Evolutionary conservation across 805 yeast species (phyloP).

Genomic region (Yarrowia sp.): DNA sequence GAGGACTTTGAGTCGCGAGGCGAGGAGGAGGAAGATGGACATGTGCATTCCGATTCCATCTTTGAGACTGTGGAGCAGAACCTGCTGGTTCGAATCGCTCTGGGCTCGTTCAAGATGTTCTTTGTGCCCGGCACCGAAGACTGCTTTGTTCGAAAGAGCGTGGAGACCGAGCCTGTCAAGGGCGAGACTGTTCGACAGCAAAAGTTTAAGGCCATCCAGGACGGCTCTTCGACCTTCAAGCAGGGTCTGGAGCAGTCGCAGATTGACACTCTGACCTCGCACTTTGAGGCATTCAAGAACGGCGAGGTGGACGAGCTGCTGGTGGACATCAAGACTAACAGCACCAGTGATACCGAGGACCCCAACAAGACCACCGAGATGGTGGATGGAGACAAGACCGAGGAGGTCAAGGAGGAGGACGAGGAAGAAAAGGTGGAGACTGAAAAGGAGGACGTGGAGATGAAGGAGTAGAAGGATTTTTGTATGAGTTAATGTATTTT

Average conservation of each 20-base stretch:
- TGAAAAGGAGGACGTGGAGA: slow-evolving; percentile 41
- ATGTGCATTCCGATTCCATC: slow-evolving; percentile 49
- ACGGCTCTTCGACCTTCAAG: slow-evolving; percentile 66
- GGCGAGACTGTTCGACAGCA: slow-evolving; percentile 40
- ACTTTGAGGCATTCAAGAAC: slow-evolving; percentile 34
- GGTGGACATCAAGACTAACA: slow-evolving; percentile 30
- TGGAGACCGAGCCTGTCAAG: slow-evolving; percentile 11
- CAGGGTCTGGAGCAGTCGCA: slow-evolving; percentile 55
- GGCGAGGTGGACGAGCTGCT: slow-evolving; percentile 32
- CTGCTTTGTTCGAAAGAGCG: slow-evolving; percentile 65
- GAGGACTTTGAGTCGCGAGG: slow-evolving; percentile 43
- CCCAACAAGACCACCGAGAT: slow-evolving; percentile 28
- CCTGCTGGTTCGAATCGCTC: slow-evolving; percentile 77
- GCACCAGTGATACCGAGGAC: slow-evolving; percentile 39
- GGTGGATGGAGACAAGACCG: slow-evolving; percentile 39
- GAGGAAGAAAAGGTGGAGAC: slow-evolving; percentile 37
- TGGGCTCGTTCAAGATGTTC: slow-evolving; percentile 77
- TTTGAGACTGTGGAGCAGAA: slow-evolving; percentile 58
- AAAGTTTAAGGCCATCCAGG: slow-evolving; percentile 53
- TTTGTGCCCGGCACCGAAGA: slow-evolving; percentile 83
- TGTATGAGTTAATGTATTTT: slow-evolving; percentile 36
- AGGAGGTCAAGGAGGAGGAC: slow-evolving; percentile 41
- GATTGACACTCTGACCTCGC: slow-evolving; percentile 42
- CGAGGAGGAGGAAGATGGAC: slow-evolving; percentile 42
- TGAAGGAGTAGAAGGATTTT: slow-evolving; percentile 37